phyloP scores from a whole-genome alignment of 2,329 filamentous ascomycete species.

The Claviceps citrina region DNA sequence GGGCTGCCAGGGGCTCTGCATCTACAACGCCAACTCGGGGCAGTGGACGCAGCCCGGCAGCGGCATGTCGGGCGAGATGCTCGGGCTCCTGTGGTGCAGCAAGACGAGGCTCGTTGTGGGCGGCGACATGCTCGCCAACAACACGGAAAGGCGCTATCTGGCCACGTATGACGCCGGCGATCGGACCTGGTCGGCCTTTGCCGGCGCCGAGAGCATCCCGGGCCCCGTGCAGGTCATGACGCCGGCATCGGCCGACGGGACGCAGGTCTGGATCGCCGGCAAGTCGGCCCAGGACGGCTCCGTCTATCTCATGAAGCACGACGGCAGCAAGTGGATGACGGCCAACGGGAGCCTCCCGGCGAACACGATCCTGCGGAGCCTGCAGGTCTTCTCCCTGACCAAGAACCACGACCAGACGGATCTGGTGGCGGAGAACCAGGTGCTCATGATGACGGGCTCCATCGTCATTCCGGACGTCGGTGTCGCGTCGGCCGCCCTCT shows the following conservation, averaged over 20 bases:
- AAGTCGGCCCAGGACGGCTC: conserved; percentile 46
- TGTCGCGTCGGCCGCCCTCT: conserved; percentile 71
- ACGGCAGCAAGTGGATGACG: conserved; percentile 55
- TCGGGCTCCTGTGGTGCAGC: conserved; percentile 60
- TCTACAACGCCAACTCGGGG: conserved; percentile 52
- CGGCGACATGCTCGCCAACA: conserved; percentile 57
- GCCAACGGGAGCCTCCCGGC: conserved; percentile 47
- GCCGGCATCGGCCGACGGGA: conserved; percentile 54
- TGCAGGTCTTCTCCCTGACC: conserved; percentile 66
- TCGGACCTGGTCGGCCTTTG: conserved; percentile 49
- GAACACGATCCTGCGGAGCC: conserved; percentile 55
- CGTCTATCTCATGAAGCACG: conserved; percentile 68
- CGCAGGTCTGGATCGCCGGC: conserved; percentile 72
- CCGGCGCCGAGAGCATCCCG: conserved; percentile 51
- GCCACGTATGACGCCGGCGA: conserved; percentile 56
- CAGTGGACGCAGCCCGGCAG: conserved; percentile 73
- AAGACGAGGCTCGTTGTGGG: conserved; percentile 58
- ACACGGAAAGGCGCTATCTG: conserved; percentile 46
- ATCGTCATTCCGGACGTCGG: conserved; percentile 64
- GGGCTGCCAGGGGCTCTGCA: conserved; percentile 67
- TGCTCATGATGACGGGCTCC: conserved; percentile 71
- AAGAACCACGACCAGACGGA: conserved; percentile 48
- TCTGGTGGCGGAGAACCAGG: conserved; percentile 50
- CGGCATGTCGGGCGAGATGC: conserved; percentile 54
- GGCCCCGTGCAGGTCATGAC: conserved; percentile 67